Evolutionary conservation across 2,329 filamentous ascomycete species (phyloP).

Genomic region (Fusarium avenaceum): DNA sequence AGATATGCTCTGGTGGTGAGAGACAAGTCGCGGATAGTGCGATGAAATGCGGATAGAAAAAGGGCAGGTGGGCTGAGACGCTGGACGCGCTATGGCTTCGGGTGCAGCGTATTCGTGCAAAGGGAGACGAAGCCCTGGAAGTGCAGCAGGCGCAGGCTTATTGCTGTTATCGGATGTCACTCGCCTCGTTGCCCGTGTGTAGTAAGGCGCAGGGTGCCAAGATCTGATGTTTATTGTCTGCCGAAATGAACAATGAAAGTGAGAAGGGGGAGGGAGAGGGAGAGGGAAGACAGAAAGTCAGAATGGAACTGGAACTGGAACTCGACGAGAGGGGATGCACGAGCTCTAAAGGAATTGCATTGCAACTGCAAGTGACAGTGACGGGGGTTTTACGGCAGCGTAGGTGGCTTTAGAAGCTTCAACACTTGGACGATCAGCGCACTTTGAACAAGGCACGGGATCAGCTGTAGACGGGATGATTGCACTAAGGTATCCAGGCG

Average conservation of each 20-base stretch:
- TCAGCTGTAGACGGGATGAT: conserved; percentile 37
- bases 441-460: conserved; percentile 45
- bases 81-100: conserved; percentile 30
- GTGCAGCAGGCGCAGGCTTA: conserved; percentile 16
- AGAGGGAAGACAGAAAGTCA: conserved; percentile 12
- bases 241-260: conserved; percentile 32
- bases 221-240: conserved; percentile 37
- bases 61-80: conserved; percentile 39
- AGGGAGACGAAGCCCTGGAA: conserved; percentile 16
- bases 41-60: neutral
- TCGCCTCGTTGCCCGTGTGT: conserved; percentile 24
- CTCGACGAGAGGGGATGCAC: conserved; percentile 11
- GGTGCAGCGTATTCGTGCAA: conserved; percentile 29
- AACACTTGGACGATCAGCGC: conserved; percentile 40
- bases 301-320: neutral
- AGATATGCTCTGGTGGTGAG: neutral
- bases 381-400: conserved; percentile 34
- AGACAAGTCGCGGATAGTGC: neutral
- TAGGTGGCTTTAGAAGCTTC: conserved; percentile 41
- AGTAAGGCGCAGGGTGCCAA: conserved; percentile 21
- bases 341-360: conserved; percentile 22
- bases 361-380: conserved; percentile 12
- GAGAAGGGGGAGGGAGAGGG: conserved; percentile 11
- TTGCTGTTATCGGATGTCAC: conserved; percentile 37
- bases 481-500: conserved; percentile 21